A percentile compares a stretch with the other conserved stretches of the same genome.
Evolutionary conservation across 2,329 filamentous ascomycete species (phyloP).

Genomic region (Apiospora phragmitis): DNA sequence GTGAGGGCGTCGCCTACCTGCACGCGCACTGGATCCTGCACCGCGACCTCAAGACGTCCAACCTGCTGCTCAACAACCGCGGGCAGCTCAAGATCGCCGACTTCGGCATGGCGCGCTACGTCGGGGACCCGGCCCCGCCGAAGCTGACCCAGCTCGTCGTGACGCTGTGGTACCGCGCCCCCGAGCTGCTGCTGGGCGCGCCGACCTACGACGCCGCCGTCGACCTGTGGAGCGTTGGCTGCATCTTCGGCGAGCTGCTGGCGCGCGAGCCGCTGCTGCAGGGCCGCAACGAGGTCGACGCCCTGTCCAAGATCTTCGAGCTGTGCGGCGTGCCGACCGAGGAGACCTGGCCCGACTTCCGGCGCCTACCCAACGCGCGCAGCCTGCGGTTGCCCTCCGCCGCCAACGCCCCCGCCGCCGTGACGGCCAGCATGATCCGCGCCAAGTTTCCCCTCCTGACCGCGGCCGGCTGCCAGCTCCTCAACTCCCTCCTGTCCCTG

Average conservation of each 20-base stretch:
- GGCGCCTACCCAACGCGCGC: constrained; percentile 82
- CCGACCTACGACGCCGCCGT: constrained; percentile 73
- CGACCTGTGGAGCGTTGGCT: constrained; percentile 96
- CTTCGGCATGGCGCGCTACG: constrained; percentile 96
- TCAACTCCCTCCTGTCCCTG: constrained; percentile 70
- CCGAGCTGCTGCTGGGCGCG: constrained; percentile 84
- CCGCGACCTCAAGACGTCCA: constrained; percentile 90
- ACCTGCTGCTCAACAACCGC: constrained; percentile 92
- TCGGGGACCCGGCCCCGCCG: constrained; percentile 70
- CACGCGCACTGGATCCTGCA: constrained; percentile 90
- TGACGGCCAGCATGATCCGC: constrained; percentile 56
- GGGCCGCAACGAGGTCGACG: constrained; percentile 89
- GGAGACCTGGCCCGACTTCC: constrained; percentile 82
- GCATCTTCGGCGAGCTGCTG: constrained; percentile 91
- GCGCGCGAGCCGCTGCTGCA: constrained; percentile 80
- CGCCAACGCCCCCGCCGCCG: constrained; percentile 35
- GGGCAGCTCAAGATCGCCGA: constrained; percentile 95
- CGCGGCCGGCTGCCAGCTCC: constrained; percentile 67
- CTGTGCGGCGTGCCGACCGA: constrained; percentile 86
- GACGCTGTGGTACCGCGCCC: constrained; percentile 94
- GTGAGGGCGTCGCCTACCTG: constrained; percentile 78
- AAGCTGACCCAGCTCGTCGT: constrained; percentile 91
- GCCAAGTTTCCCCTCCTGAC: constrained; percentile 82
- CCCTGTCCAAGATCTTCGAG: constrained; percentile 84
- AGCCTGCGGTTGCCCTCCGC: constrained; percentile 65